Evolutionary conservation across 2,329 filamentous ascomycete genomes (phyloP).

Genomic region (Alternaria dauci): DNA sequence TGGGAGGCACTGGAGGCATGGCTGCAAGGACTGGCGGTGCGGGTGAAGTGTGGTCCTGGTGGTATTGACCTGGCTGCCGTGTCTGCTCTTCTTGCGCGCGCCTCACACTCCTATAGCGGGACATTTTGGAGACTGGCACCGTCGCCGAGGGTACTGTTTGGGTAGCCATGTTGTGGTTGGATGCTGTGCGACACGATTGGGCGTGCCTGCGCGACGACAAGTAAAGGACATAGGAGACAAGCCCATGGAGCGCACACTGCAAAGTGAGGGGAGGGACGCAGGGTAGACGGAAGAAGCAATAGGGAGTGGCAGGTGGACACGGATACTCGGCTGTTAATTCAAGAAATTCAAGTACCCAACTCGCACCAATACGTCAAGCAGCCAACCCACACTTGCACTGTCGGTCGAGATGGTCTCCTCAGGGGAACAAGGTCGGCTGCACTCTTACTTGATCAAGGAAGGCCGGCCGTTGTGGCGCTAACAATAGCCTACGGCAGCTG

Average conservation of each 20-base stretch:
- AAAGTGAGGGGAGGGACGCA: constrained; percentile 22
- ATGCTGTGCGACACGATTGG: constrained; percentile 30
- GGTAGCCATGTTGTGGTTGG: constrained; percentile 44
- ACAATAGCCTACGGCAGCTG: constrained; percentile 12
- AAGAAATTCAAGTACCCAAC: constrained; percentile 21
- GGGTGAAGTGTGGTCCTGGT: constrained; percentile 25
- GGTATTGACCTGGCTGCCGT: constrained; percentile 14
- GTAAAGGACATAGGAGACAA: constrained; percentile 25
- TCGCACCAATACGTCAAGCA: constrained; percentile 21
- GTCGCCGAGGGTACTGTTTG: constrained; percentile 37
- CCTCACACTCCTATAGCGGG: constrained; percentile 67
- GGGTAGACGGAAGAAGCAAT: constrained; percentile 13
- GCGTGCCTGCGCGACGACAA: constrained; percentile 30
- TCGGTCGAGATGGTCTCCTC: constrained; percentile 15
- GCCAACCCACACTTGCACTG: constrained; percentile 4
- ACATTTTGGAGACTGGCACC: constrained; percentile 56
- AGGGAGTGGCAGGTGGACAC: constrained; percentile 32
- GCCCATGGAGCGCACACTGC: constrained; percentile 13
- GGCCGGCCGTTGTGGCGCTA: constrained; percentile 16
- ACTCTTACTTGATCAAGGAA: constrained; percentile 11
- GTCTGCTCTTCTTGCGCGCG: constrained; percentile 51
- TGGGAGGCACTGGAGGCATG: constrained; percentile 28
- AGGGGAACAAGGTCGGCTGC: constrained; percentile 20
- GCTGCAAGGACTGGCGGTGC: constrained; percentile 17
- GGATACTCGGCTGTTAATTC: constrained; percentile 30